Percentiles rank a stretch among this genome's conserved stretches.
phyloP scores from a whole-genome alignment of 2,329 filamentous ascomycete genomes.

The Aciculosporium take region DNA sequence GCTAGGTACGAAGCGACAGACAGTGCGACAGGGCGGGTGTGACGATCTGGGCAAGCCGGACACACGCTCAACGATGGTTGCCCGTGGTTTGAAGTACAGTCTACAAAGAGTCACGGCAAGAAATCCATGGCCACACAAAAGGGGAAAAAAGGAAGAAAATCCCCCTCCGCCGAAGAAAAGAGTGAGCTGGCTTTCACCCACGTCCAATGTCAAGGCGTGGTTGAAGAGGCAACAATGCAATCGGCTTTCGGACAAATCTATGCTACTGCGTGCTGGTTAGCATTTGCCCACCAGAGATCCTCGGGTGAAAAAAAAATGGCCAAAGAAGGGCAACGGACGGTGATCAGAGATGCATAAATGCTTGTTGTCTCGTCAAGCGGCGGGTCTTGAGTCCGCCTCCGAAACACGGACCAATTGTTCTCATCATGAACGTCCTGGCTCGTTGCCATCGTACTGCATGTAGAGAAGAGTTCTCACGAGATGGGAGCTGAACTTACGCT shows the following conservation, averaged over 20 bases:
- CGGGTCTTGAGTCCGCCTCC: slow-evolving; percentile 87
- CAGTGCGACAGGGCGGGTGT: too few species aligned
- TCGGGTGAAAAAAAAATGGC: not conserved
- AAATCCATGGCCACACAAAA: not conserved
- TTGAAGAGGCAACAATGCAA: not conserved
- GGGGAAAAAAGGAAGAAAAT: not conserved
- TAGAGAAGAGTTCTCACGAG: not conserved
- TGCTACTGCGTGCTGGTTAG: not conserved
- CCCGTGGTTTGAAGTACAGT: not conserved
- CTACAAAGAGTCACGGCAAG: not conserved
- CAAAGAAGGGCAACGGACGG: not conserved
- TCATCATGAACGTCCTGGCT: slow-evolving; percentile 42
- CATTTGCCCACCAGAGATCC: not conserved
- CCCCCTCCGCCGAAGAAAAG: too few species aligned
- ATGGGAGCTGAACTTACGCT: slow-evolving; percentile 4
- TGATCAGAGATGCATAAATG: slow-evolving; percentile 62
- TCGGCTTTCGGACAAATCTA: not conserved
- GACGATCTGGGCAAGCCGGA: too few species aligned
- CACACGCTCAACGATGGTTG: too few species aligned
- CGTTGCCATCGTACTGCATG: not conserved
- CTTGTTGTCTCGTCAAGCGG: slow-evolving; percentile 63
- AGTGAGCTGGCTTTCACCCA: too few species aligned
- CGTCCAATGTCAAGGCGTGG: not conserved
- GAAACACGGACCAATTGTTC: slow-evolving; percentile 91
- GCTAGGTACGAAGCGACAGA: too few species aligned